These are phyloP conservation scores for Lentinula raphanica DNA, from an alignment of 768 basidiomycete genomes.

Conservation along the genomic window DNA sequence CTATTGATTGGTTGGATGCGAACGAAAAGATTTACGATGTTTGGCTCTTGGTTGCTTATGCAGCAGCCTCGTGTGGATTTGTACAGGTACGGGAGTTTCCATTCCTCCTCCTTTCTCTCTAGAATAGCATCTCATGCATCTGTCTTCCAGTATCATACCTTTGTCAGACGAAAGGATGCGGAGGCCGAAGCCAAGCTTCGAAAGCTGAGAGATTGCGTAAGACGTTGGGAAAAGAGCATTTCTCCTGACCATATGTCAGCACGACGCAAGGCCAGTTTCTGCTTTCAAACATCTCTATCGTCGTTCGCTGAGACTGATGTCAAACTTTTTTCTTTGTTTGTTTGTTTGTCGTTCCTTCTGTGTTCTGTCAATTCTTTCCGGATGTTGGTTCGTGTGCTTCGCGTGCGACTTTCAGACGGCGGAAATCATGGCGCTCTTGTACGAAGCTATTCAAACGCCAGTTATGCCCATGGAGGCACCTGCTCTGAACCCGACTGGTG, in stretches of 20 bases:
- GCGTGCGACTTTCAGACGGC: slow-evolving; percentile 54
- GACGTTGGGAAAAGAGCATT: slow-evolving; percentile 81
- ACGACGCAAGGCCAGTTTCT: slow-evolving; percentile 70
- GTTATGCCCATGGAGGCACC: slow-evolving; percentile 49
- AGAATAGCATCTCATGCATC: background rate
- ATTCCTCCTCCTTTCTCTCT: slow-evolving; percentile 3
- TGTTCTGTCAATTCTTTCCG: slow-evolving; percentile 5
- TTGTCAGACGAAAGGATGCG: slow-evolving; percentile 76
- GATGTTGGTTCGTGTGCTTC: background rate
- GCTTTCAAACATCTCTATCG: slow-evolving; percentile 5
- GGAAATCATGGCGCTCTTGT: slow-evolving; percentile 87
- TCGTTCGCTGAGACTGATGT: background rate
- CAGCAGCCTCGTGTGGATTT: slow-evolving; percentile 82
- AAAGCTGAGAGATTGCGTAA: slow-evolving; percentile 78
- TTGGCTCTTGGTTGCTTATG: slow-evolving; percentile 83
- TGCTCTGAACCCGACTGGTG: slow-evolving; percentile 74
- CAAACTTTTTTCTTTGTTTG: too few species aligned
- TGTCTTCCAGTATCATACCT: slow-evolving; percentile 80
- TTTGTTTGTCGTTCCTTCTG: too few species aligned
- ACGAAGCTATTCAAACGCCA: slow-evolving; percentile 87
- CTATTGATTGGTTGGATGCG: slow-evolving; percentile 85
- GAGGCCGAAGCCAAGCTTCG: slow-evolving; percentile 71
- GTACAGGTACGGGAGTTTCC: slow-evolving; percentile 62
- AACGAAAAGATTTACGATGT: slow-evolving; percentile 82
- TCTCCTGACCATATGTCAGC: slow-evolving; percentile 94